Conservation (phyloP, 768 basidiomycete genomes). For the Austroboletus festivus region DNA sequence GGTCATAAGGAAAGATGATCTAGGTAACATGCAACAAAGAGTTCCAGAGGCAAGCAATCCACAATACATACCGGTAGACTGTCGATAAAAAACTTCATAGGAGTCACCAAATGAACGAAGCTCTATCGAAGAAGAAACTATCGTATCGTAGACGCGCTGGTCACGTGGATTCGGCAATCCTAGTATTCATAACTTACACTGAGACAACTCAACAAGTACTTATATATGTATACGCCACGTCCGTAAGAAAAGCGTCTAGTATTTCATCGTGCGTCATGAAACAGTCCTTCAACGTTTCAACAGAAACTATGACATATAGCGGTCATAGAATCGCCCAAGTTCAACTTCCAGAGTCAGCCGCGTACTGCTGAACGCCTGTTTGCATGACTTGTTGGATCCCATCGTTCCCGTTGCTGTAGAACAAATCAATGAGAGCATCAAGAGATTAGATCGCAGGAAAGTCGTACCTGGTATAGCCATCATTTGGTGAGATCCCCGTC, state of each 20-base stretch:
- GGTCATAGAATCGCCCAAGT: not conserved
- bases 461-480: slow-evolving; percentile 51
- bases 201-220: too few species aligned
- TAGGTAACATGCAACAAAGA: slow-evolving; percentile 23
- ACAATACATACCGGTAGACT: slow-evolving; percentile 61
- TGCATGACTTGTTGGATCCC: slow-evolving; percentile 31
- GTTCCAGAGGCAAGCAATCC: not conserved
- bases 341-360: slow-evolving; percentile 23
- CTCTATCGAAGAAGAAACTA: too few species aligned
- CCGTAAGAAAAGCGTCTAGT: not conserved
- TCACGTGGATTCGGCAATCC: slow-evolving; percentile 18
- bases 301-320: not conserved
- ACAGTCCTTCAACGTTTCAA: not conserved
- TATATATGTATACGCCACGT: too few species aligned
- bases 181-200: too few species aligned
- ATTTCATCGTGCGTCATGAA: not conserved
- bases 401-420: slow-evolving; percentile 29
- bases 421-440: slow-evolving; percentile 2
- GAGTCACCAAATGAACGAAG: not conserved
- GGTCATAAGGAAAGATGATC: slow-evolving; percentile 92
- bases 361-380: slow-evolving; percentile 36
- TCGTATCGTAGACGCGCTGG: too few species aligned
- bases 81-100: slow-evolving; percentile 83
- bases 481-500: slow-evolving; percentile 58
- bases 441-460: not conserved